phyloP scores from a whole-genome alignment of 371 early-diverging fungal genomes.

The Syncephalastrum racemosum region DNA sequence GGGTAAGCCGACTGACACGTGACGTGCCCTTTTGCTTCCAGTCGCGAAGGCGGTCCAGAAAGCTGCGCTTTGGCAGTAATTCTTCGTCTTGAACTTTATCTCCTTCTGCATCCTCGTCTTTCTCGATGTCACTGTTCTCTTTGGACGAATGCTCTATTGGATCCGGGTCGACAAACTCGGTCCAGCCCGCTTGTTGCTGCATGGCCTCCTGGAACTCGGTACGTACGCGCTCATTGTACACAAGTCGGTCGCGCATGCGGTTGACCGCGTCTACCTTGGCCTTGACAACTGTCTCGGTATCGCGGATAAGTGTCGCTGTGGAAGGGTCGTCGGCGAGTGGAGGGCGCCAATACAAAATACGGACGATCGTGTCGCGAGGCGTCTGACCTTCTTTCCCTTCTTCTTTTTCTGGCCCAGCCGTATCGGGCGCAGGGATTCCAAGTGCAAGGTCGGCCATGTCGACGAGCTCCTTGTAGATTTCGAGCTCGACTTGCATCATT shows the following conservation, averaged over 20 bases:
- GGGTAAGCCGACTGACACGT: no score
- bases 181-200: slow-evolving; percentile 36
- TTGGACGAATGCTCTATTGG: neutral
- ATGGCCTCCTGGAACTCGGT: slow-evolving; percentile 34
- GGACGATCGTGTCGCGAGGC: slow-evolving; percentile 40
- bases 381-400: neutral
- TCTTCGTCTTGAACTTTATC: neutral
- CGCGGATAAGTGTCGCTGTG: slow-evolving; percentile 25
- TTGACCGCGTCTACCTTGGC: slow-evolving; percentile 44
- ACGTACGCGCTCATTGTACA: slow-evolving; percentile 43
- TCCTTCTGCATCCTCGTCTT: no score
- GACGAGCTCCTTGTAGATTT: slow-evolving; percentile 28
- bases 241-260: slow-evolving; percentile 46
- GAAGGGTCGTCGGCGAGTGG: slow-evolving; percentile 43
- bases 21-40: no score
- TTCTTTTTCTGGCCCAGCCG: slow-evolving; percentile 8
- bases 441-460: slow-evolving; percentile 37
- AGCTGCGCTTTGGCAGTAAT: neutral
- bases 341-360: slow-evolving; percentile 55
- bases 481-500: slow-evolving; percentile 14
- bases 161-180: slow-evolving; percentile 36
- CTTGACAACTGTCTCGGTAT: slow-evolving; percentile 31
- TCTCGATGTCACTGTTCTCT: slow-evolving; percentile 6
- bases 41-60: neutral
- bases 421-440: slow-evolving; percentile 47